Conservation (phyloP, 1,139 yeast species). For the Pichia sp. region DNA sequence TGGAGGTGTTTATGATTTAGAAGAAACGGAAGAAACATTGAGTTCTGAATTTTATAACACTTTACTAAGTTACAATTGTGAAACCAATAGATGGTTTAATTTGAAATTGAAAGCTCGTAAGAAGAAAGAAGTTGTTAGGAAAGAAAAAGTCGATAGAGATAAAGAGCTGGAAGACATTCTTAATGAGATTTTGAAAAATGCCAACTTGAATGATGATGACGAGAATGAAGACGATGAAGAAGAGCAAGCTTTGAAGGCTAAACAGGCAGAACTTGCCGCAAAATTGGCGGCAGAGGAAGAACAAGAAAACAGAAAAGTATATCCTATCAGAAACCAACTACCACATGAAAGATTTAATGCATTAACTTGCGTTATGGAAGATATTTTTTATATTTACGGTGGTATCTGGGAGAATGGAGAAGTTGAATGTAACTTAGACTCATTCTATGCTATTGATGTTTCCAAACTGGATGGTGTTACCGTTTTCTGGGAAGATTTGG, state of each 20-base stretch:
- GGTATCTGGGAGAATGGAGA: slow-evolving; percentile 90
- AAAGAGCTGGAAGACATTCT: slow-evolving; percentile 79
- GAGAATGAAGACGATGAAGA: slow-evolving; percentile 35
- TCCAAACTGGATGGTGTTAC: slow-evolving; percentile 84
- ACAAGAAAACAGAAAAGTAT: slow-evolving; percentile 34
- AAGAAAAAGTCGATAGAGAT: slow-evolving; percentile 51
- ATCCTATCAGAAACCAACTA: slow-evolving; percentile 49
- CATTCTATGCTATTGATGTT: slow-evolving; percentile 78
- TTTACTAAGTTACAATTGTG: slow-evolving; percentile 74
- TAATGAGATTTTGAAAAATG: slow-evolving; percentile 62
- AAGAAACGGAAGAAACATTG: slow-evolving; percentile 88
- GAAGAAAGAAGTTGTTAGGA: slow-evolving; percentile 36
- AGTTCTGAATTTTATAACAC: slow-evolving; percentile 81
- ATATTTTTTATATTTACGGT: slow-evolving; percentile 77
- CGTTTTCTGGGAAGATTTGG: slow-evolving; percentile 82
- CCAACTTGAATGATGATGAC: slow-evolving; percentile 51
- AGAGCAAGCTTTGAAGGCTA: too few relatives aligned
- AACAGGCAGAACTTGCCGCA: slow-evolving; percentile 7
- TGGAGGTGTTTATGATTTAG: slow-evolving; percentile 94
- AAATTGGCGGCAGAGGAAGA: slow-evolving; percentile 16
- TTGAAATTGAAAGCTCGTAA: slow-evolving; percentile 58
- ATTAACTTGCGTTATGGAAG: slow-evolving; percentile 78
- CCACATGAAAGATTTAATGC: slow-evolving; percentile 93
- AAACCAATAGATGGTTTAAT: slow-evolving; percentile 84
- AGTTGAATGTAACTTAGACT: slow-evolving; percentile 73